These are phyloP conservation scores for Pelagophyceae sp. DNA, from an alignment of 352 stramenopile species.

Conservation along the genomic window DNA sequence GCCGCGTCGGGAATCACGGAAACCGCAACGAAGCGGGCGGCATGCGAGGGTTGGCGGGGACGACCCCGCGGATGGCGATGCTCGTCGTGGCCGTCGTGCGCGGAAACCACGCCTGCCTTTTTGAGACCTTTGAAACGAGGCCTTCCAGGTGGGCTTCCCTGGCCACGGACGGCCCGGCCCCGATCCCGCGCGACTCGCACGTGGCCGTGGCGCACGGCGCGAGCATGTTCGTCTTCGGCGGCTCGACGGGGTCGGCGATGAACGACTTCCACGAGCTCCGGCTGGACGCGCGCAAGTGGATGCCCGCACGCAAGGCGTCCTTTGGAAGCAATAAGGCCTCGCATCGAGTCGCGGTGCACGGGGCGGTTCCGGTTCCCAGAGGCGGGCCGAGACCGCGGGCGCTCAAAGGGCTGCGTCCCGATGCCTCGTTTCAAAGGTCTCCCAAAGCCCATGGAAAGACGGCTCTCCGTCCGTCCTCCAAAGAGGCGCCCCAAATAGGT, in stretches of 20 bases:
- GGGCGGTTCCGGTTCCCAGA: slow-evolving; percentile 25
- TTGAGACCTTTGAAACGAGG: too few relatives aligned
- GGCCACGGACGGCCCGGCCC: slow-evolving; percentile 69
- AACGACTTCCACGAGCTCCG: slow-evolving; percentile 94
- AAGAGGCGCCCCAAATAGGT: too few relatives aligned
- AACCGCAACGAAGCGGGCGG: too few relatives aligned
- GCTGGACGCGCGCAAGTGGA: slow-evolving; percentile 43
- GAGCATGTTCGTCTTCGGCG: slow-evolving; percentile 88
- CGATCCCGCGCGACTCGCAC: slow-evolving; percentile 90
- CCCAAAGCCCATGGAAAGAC: too few relatives aligned
- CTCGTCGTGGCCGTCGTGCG: too few relatives aligned
- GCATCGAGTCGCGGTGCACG: slow-evolving; percentile 19
- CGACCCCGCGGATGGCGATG: too few relatives aligned
- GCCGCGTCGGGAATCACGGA: too few relatives aligned
- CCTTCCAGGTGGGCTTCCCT: slow-evolving; percentile 75
- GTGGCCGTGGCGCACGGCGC: slow-evolving; percentile 81
- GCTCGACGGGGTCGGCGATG: slow-evolving; percentile 86
- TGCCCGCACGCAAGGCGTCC: too few relatives aligned
- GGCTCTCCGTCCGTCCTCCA: too few relatives aligned
- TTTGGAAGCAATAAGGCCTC: slow-evolving; percentile 10
- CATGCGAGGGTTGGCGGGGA: too few relatives aligned
- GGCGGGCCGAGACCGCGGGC: slow-evolving; percentile 22
- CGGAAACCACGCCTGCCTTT: background rate
- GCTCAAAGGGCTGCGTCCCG: slow-evolving; percentile 26
- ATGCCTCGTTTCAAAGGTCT: too few relatives aligned